A percentile compares a stretch with the other conserved stretches of the same genome.
These are phyloP conservation scores for Aspergillus ruber DNA, from an alignment of 2,329 filamentous ascomycete species.

Conservation along the genomic window DNA sequence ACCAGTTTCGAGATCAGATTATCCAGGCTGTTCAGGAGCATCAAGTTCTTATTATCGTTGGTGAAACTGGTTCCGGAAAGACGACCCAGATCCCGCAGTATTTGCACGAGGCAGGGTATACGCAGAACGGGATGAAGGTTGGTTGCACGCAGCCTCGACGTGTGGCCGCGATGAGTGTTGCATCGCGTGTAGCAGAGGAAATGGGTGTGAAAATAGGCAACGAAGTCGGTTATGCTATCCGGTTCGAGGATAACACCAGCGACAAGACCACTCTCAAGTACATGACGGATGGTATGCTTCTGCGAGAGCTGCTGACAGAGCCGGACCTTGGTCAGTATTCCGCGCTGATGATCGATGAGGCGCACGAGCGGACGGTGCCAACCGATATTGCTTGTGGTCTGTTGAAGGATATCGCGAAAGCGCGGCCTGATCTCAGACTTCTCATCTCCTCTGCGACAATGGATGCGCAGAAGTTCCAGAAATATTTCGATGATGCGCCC, in stretches of 20 bases:
- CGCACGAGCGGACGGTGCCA: constrained; percentile 85
- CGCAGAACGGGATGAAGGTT: constrained; percentile 74
- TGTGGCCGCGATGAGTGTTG: constrained; percentile 95
- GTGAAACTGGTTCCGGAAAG: constrained; percentile 91
- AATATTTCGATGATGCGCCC: constrained; percentile 85
- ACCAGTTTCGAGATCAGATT: constrained; percentile 77
- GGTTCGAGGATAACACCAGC: constrained; percentile 86
- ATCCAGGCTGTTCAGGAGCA: constrained; percentile 78
- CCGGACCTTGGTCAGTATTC: constrained; percentile 77
- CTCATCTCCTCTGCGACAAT: constrained; percentile 92
- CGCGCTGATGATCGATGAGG: constrained; percentile 93
- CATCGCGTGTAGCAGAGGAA: constrained; percentile 91
- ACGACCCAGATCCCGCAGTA: constrained; percentile 95
- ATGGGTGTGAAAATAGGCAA: constrained; percentile 83
- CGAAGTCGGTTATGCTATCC: constrained; percentile 89
- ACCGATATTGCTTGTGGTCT: constrained; percentile 86
- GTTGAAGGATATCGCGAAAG: constrained; percentile 79
- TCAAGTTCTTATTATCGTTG: constrained; percentile 85
- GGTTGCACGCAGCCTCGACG: constrained; percentile 91
- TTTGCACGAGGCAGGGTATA: constrained; percentile 83
- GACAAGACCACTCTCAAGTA: constrained; percentile 92
- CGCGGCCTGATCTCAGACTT: constrained; percentile 77
- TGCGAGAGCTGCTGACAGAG: constrained; percentile 84
- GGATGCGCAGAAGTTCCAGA: constrained; percentile 84
- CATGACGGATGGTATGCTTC: constrained; percentile 94